A percentile compares a stretch with the other conserved stretches of the same genome.
phyloP scores from a whole-genome alignment of 177 flowering plant species.

The Vitis hybrid region DNA sequence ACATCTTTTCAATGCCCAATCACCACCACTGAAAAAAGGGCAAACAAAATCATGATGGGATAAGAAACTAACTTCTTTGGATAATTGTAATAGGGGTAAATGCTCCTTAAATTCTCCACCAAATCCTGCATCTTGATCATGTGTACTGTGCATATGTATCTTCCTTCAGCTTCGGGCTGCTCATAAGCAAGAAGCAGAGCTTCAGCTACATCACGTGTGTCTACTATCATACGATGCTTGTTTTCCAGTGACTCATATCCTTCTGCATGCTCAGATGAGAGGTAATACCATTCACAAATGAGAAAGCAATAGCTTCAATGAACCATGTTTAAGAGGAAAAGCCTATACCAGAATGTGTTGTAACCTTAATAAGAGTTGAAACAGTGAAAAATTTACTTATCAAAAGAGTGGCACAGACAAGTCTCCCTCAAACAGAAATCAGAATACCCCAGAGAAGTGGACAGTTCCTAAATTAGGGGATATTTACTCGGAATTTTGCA shows the following conservation, averaged over 20 bases:
- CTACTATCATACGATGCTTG: conserved; percentile 29
- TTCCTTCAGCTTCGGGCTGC: conserved; percentile 51
- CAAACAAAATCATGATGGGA: not conserved
- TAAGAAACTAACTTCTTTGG: conserved; percentile 42
- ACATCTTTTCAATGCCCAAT: not conserved
- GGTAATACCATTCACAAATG: not conserved
- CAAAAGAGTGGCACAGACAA: not conserved
- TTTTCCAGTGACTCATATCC: conserved; percentile 39
- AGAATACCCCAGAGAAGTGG: not conserved
- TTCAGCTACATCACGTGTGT: conserved; percentile 58
- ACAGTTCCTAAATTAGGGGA: not conserved
- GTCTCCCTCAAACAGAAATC: not conserved
- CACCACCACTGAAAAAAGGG: not conserved
- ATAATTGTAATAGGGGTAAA: conserved; percentile 46
- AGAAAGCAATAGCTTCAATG: not conserved
- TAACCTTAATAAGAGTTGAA: not conserved
- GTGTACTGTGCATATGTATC: conserved; percentile 51
- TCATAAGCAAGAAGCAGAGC: conserved; percentile 45
- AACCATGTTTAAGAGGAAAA: not conserved
- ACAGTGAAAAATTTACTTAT: not conserved
- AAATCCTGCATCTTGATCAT: conserved; percentile 21
- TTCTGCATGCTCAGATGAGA: conserved; percentile 23
- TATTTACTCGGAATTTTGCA: not conserved
- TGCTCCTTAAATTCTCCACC: conserved; percentile 33
- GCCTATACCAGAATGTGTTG: not conserved